These are phyloP conservation scores for Alternaria brassicae DNA, from an alignment of 2,329 filamentous ascomycete species.

Conservation along the genomic window DNA sequence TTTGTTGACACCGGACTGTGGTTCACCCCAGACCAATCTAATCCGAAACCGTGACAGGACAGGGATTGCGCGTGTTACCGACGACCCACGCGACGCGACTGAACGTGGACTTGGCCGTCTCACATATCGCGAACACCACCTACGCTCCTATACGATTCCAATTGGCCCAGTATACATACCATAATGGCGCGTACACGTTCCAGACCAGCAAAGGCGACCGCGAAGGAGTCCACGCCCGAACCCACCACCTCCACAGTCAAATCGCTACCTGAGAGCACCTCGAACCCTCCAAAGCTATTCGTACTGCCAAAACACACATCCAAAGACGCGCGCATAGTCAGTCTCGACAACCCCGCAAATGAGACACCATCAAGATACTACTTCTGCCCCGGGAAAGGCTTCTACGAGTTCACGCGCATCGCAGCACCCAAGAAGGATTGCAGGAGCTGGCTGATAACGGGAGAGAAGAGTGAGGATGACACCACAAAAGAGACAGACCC, in stretches of 20 bases:
- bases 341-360: constrained; percentile 63
- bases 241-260: constrained; percentile 27
- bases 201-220: constrained; percentile 30
- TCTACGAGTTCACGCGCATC: constrained; percentile 68
- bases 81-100: constrained; percentile 24
- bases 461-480: constrained; percentile 18
- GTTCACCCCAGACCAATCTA: constrained; percentile 29
- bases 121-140: neutral
- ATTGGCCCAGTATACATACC: neutral
- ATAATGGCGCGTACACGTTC: constrained; percentile 48
- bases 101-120: neutral
- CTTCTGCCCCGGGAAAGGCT: constrained; percentile 64
- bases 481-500: constrained; percentile 1
- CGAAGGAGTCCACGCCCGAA: constrained; percentile 34
- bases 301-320: constrained; percentile 63
- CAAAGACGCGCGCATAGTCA: constrained; percentile 61
- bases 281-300: constrained; percentile 61
- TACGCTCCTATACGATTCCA: neutral
- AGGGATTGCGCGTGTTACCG: constrained; percentile 38
- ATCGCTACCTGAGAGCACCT: constrained; percentile 46
- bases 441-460: constrained; percentile 62
- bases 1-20: constrained; percentile 33
- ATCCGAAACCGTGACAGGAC: constrained; percentile 37
- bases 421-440: constrained; percentile 58
- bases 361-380: constrained; percentile 60